Base-by-base conservation (phyloP, 148 eudicot species). In the Hydrangea macrophylla region DNA sequence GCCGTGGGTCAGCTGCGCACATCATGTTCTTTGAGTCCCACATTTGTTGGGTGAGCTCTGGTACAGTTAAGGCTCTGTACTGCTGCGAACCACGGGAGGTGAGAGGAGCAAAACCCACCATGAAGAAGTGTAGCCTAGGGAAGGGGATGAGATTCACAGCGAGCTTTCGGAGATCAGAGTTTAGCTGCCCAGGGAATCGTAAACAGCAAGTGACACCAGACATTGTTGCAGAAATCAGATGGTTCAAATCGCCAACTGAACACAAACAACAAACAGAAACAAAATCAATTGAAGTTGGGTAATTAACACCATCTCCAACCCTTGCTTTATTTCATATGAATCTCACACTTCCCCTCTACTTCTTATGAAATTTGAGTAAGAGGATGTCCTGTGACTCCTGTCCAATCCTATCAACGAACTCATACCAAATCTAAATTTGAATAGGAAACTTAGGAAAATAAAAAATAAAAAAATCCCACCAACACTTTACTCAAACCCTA, bases 161-260 rank as follows among this genome's bases (percentile, higher is more conserved):
- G 5, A 74, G 73, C 44, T 74, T 74, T 55, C 78, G 42, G 42
- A 74, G 78, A 24, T 75, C 78, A 2, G 78, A 75, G 73, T 75
- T 75, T 26, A 75, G 35, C 35, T 75, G 78, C 10, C 78, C 78
- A 0, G 78, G 78, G 70, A 75, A 75, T 1, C 78, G 73, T n/a
- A 75, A 55, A 20, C 78, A 75, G 42, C 78, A 75, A 10, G 78
- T 75, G 58, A 75, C 78, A 27, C 78, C 78, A 15, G 78, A 75
- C 78, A 75, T 75, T 25, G 78, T 75, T 11, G 78, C 78, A 6
- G 78, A 75, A 4, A 75, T 75, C 64, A 75, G 35, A 24, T 75
- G 78, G 74, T 75, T 75, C 58, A 75, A 53, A 58, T 75, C 78
- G 32, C 78, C 78, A 50, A 75, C 78, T 75, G 65, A 55, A 56